These are phyloP conservation scores for Syzygium jambos DNA, from an alignment of 345 rosid genomes.

Conservation along the genomic window DNA sequence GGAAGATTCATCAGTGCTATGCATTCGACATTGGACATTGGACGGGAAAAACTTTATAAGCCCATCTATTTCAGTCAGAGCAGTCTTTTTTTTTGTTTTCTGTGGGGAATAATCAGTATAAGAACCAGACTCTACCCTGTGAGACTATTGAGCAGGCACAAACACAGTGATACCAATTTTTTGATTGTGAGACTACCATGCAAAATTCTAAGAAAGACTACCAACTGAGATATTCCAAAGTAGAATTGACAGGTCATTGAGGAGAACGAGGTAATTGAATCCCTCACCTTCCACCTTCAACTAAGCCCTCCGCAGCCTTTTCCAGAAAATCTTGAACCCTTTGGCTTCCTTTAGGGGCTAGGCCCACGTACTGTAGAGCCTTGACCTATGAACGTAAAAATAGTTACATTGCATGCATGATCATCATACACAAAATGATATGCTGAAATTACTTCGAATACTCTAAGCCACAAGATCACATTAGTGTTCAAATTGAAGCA, in stretches of 20 bases:
- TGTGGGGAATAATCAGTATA: neutral
- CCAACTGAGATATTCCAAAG: neutral
- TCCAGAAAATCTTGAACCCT: conserved; percentile 85
- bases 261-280: neutral
- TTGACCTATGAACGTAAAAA: conserved; percentile 44
- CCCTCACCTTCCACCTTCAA: conserved; percentile 87
- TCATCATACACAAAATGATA: neutral
- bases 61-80: neutral
- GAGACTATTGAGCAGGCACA: neutral
- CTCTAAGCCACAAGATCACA: neutral
- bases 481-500: neutral
- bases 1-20: neutral
- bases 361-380: conserved; percentile 63
- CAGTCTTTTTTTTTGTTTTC: neutral
- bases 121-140: neutral
- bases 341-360: conserved; percentile 95
- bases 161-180: neutral
- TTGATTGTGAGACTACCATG: neutral
- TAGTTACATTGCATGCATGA: neutral
- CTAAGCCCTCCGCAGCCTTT: conserved; percentile 92
- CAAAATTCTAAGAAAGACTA: neutral
- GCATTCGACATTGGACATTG: neutral
- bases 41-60: neutral
- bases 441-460: neutral
- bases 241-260: neutral